Percentiles rank a stretch among this genome's conserved stretches.
These are phyloP conservation scores for Coniochaeta prunicola DNA, from an alignment of 2,329 filamentous ascomycete genomes.

Conservation along the genomic window DNA sequence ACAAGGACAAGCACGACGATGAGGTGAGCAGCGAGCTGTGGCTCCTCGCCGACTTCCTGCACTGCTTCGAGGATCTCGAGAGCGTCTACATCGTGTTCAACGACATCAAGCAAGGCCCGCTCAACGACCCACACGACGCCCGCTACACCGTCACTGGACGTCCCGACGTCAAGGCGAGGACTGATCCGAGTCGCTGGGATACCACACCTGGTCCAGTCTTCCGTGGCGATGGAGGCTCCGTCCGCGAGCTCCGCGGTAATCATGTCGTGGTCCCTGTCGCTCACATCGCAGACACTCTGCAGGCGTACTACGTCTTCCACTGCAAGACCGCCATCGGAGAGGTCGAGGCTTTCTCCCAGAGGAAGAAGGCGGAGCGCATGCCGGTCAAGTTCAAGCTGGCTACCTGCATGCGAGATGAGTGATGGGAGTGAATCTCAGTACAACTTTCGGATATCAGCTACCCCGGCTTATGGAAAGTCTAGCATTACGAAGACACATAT, in stretches of 20 bases:
- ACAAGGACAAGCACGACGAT: background rate
- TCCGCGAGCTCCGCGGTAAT: conserved; percentile 1
- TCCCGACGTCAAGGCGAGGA: background rate
- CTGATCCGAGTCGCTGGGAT: background rate
- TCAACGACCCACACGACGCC: background rate
- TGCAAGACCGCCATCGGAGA: background rate
- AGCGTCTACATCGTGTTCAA: background rate
- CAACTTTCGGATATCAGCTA: too few relatives aligned
- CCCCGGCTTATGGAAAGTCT: too few relatives aligned
- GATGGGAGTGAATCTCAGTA: background rate
- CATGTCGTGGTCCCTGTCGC: background rate
- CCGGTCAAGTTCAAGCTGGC: conserved; percentile 1
- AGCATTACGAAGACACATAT: too few relatives aligned
- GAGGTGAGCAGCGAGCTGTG: background rate
- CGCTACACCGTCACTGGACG: background rate
- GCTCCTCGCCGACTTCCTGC: background rate
- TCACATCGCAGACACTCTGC: background rate
- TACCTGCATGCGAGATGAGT: background rate
- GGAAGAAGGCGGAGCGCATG: background rate
- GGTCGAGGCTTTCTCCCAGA: background rate
- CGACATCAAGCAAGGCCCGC: background rate
- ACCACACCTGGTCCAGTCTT: background rate
- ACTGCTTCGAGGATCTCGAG: background rate
- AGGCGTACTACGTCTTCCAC: background rate
- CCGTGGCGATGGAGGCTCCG: background rate